Percentiles rank a stretch among this genome's conserved stretches.
Conservation (phyloP, 345 rosid species). For the Pistacia atlantica region DNA sequence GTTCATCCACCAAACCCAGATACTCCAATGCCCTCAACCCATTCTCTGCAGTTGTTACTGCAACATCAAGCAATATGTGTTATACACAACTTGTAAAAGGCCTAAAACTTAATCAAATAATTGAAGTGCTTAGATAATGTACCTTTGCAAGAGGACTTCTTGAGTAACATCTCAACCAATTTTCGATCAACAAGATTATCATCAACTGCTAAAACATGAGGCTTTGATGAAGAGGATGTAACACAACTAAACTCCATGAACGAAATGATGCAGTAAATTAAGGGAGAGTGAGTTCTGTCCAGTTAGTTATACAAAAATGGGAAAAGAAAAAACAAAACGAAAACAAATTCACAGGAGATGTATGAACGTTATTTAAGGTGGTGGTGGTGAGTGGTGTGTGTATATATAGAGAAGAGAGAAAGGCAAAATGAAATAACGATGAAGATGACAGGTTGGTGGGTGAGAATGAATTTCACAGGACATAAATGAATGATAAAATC, state of each 20-base stretch:
- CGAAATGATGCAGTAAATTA: background rate
- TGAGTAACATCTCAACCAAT: conserved; percentile 64
- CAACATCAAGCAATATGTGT: conserved; percentile 10
- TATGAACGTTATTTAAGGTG: conserved; percentile 21
- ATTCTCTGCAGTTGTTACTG: conserved; percentile 85
- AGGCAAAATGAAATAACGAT: no score
- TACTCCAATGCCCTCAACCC: conserved; percentile 73
- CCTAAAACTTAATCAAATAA: no score
- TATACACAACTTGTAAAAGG: background rate
- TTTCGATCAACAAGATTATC: conserved; percentile 75
- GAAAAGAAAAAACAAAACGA: background rate
- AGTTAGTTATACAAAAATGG: no score
- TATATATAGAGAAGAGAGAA: no score
- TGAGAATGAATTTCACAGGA: conserved; percentile 14
- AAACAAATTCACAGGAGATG: conserved; percentile 39
- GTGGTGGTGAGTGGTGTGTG: no score
- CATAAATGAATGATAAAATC: conserved; percentile 26
- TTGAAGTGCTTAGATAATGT: background rate
- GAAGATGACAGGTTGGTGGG: background rate
- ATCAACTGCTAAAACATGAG: conserved; percentile 86
- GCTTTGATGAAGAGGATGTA: conserved; percentile 35
- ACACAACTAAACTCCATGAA: conserved; percentile 8
- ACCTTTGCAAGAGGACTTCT: conserved; percentile 80
- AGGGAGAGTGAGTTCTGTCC: no score
- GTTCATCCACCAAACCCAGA: conserved; percentile 58